These are phyloP conservation scores for Diutina sp. DNA, from an alignment of 1,139 yeast species.

Conservation along the genomic window DNA sequence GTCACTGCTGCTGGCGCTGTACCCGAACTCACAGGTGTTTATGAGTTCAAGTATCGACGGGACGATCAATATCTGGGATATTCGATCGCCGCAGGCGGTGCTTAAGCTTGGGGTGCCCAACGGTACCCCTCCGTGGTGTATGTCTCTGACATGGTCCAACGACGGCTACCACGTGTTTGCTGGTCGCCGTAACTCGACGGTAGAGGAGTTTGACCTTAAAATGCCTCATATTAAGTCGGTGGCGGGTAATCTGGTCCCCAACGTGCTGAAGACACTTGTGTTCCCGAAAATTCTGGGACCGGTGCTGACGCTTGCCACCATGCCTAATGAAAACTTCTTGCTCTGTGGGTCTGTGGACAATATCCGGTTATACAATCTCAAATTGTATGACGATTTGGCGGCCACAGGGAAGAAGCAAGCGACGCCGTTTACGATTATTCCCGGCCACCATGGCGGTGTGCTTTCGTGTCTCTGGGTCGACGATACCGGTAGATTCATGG, in stretches of 20 bases:
- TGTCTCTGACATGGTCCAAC: constrained; percentile 83
- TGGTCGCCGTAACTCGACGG: constrained; percentile 82
- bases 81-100: constrained; percentile 31
- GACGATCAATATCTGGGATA: constrained; percentile 72
- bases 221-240: constrained; percentile 28
- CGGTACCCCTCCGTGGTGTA: constrained; percentile 89
- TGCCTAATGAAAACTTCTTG: constrained; percentile 72
- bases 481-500: constrained; percentile 76
- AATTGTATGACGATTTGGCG: constrained; percentile 32
- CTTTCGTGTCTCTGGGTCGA: constrained; percentile 56
- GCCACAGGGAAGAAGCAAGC: constrained; percentile 23
- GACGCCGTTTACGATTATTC: constrained; percentile 51
- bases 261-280: constrained; percentile 45
- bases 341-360: constrained; percentile 88
- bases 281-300: constrained; percentile 90
- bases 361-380: constrained; percentile 70
- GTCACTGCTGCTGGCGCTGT: constrained; percentile 8
- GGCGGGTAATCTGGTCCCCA: constrained; percentile 19
- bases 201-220: constrained; percentile 73
- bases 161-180: constrained; percentile 71
- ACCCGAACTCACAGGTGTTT: constrained; percentile 44
- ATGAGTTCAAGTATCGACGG: constrained; percentile 83
- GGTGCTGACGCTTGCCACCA: constrained; percentile 64
- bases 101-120: constrained; percentile 43
- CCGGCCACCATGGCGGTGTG: constrained; percentile 48